Evolutionary conservation across 441 rosid genomes (phyloP), one percentile per base, ranked within the genome.

Genomic region (Populus hybrid): DNA sequence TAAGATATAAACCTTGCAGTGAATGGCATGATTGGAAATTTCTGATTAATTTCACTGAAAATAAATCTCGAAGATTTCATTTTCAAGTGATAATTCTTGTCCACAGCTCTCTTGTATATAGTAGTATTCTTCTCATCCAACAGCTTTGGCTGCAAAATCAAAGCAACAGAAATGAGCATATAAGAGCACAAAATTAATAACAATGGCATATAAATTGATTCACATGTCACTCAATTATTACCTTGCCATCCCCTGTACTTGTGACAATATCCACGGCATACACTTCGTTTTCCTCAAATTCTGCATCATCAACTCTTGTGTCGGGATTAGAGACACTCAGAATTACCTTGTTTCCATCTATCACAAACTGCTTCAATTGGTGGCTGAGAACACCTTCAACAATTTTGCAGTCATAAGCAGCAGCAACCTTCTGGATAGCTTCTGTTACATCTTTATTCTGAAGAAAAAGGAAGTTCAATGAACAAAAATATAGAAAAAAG

Each of bases 311-410:
- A 70, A 94, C 98, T 83, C 89, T 89, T 28, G 98, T 88, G 2
- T 96, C 99, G 23, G 99, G 92, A 81, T 77, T 90, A 59, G 94
- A 73, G 64, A 87, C 91, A 30, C 91, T 91, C 18, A 95, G 66
- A 64, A 95, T 72, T 70, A 88, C 94, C 86, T 95, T 95, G 86
- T 85, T 89, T 59, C 98, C 99, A 84, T 95, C 98, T 20, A 94
- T 94, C 78, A 90, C 88, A 79, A 86, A 89, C 81, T 94, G 95
- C 88, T 92, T 94, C 85, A 95, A 82, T 79, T 94, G 98, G 81
- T 95, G 99, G 75, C 97, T 90, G 38, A 94, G 94, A 77, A 95
- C 98, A n/a, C 98, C 99, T 81, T 95, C 99, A 66, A 92, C 98
- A 81, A 95, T 91, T 83, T 93, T 95, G 90, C 99, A 95, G 82